Evolutionary conservation across 768 basidiomycete species (phyloP), one percentile per base, ranked within the genome.

Genomic region (Leccinum longicurvipes): DNA sequence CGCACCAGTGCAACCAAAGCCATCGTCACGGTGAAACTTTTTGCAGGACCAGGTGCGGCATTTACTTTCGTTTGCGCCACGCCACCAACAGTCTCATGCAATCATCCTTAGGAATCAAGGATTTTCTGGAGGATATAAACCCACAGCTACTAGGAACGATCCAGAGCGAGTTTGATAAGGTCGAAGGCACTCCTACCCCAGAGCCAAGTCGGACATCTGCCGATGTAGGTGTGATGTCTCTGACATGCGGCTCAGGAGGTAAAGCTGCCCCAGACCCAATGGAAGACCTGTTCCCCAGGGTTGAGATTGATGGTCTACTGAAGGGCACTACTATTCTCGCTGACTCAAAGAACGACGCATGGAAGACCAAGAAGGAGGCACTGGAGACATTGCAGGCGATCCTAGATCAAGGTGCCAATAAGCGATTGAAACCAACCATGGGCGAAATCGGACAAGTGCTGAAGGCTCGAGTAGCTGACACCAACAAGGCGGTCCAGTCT

Each of bases 291-390:
- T 96, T 97, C 70, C 97, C 97, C 25, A 85, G 97, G 27, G 90
- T 98, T 39, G 97, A 99, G 64, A 77, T 98, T 39, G 95, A 98
- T 61, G 78, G 82, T 52, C 72, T 99, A 24, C 76, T 98, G 52
- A 88, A 87, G 60, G 88, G 88, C 23, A 92, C 92, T 1, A 84
- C 86, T 5, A 87, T 95, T 47, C 72, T 97, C 15, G 78, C 85
- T 2, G 92, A 93, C 63, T 79, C 87, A 10, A 94, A 92, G 74
- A 96, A 86, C 62, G 95, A 96, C 60, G 87, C 93, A 0, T 99
- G 96, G 96, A 98, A 98, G 75, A 85, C 83, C 1, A 88, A 95
- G 74, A 99, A 99, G 70, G 96, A 98, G 65, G 94, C 91, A 3
- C 77, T 98, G 55, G 97, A 98, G 70, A 76, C 78, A 0, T 71